Evolutionary conservation across 2,329 filamentous ascomycete genomes (phyloP), one percentile per base, ranked within the genome.

Genomic region (Sphaerostilbella broomeana): DNA sequence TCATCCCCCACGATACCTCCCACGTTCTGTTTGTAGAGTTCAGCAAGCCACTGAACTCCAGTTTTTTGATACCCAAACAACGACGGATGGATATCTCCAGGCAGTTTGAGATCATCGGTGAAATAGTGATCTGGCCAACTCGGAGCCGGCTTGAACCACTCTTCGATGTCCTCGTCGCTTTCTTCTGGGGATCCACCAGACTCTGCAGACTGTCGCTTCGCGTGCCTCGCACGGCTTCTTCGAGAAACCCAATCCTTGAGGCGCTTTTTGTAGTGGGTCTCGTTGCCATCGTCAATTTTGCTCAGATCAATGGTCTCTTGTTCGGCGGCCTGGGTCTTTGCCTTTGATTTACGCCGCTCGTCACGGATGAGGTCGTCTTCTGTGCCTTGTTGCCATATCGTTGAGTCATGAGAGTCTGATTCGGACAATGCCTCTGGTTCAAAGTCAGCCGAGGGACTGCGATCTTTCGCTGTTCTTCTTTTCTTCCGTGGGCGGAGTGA

Each of bases 21-120:
- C 5, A 95, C 88, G 45, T 84, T 77, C 57, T 95, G 88, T 40
- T 81, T 79, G 57, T 94, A 90, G 3, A 98, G 69, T 59, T 98
- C 90, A 59, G 87, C 88, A 6, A 98, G 73, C 92, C 92, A 98
- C 56, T 95, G 85, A 4, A 98, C 88, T 4, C 90, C 89, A 0
- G 88, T 95, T 61, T 95, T 95, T 55, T 98, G 92, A 51, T 98
- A 98, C 47, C 94, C 87, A 53, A 97, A 98, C 0, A 98, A 68
- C 3, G 87, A 87, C 0, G 88, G 87, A 49, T 85, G 89, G 6
- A 98, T 90, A 52, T 98, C 92, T 2, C 92, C 92, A 1, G 92
- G 92, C 4, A 98, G 70, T 36, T 77, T 84, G 41, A 94, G 77
- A 3, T 77, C 83, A 26, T 85, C 82, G 37, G 84, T 80, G 35